Base-by-base conservation (phyloP, 202 grass and related monocot genomes). In the Schoenoplectus triqueter region DNA sequence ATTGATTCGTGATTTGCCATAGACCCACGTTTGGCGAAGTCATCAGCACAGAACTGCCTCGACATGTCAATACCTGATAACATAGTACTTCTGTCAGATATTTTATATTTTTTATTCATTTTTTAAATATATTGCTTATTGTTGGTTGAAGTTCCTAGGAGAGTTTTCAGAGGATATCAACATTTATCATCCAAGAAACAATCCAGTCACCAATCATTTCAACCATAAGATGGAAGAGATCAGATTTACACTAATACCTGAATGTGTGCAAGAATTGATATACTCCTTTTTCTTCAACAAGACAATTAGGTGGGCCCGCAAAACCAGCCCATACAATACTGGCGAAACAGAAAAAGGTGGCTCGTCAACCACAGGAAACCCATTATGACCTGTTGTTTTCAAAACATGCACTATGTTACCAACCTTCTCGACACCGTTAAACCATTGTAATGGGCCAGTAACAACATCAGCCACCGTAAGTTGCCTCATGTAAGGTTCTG, bases 401-500 rank as follows among this genome's bases (percentile, higher is more conserved):
- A 98, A 79, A 61, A 91, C 82, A 84, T 98, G 88, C 19, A 98
- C 91, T 76, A 98, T 92, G 82, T 92, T 90, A 64, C 89, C 84
- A 82, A 98, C 93, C 70, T 94, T 98, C 78, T 98, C 95, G 11
- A 98, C 73, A 14, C 93, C 91, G 82, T 42, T 89, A 85, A 98
- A 93, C 73, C 84, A 79, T 41, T 86, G 89, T 63, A 98, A 71
- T 19, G 95, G 95, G 39, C 95, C 95, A 80, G 88, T 89, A 20
- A 98, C 93, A 84, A 93, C 91, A 93, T 98, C 95, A 84, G 89
- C 88, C 31, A 95, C 95, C 2, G 88, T 93, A 45, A 98, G 86
- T 49, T 98, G 91, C 75, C 92, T 77, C 93, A 95, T 95, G 52
- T 95, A 98, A 62, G 95, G 95, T 86, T 98, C 95, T 64, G 93